These are phyloP conservation scores for Pelargonium australe DNA, from an alignment of 441 rosid genomes.

Conservation along the genomic window DNA sequence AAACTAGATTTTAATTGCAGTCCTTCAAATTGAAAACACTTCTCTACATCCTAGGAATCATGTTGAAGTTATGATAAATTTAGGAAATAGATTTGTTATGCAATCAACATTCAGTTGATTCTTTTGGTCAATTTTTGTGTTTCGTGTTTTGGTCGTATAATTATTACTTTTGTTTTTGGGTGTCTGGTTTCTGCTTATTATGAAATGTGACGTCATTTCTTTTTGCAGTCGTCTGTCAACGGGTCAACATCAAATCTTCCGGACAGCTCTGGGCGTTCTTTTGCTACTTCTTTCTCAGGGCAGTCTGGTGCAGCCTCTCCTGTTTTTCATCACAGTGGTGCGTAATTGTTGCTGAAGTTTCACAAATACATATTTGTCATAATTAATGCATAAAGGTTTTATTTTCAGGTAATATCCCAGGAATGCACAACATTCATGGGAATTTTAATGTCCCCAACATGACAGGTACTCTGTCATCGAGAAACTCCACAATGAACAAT, in stretches of 20 bases:
- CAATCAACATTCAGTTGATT: neutral
- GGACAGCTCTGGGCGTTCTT: constrained; percentile 69
- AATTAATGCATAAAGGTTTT: constrained; percentile 19
- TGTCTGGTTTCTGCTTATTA: constrained; percentile 8
- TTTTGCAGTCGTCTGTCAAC: constrained; percentile 74
- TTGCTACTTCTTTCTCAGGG: constrained; percentile 74
- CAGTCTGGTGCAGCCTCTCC: constrained; percentile 85
- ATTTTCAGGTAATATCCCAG: constrained; percentile 62
- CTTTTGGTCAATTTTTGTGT: neutral
- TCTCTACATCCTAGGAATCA: too few relatives aligned
- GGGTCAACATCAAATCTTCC: constrained; percentile 79
- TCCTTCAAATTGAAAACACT: too few relatives aligned
- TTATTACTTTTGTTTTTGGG: neutral
- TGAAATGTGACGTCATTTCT: constrained; percentile 15
- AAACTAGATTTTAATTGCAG: too few relatives aligned
- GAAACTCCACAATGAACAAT: constrained; percentile 55
- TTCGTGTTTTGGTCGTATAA: neutral
- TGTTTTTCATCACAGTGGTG: constrained; percentile 66
- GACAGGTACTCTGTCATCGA: constrained; percentile 56
- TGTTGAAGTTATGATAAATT: too few relatives aligned
- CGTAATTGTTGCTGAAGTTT: constrained; percentile 24
- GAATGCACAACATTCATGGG: constrained; percentile 74
- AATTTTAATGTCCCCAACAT: constrained; percentile 70
- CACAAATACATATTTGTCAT: constrained; percentile 4
- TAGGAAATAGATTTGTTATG: neutral